A percentile compares a stretch with the other conserved stretches of the same genome.
Conservation (phyloP, 352 stramenopile species). For the Phytophthora sp. region DNA sequence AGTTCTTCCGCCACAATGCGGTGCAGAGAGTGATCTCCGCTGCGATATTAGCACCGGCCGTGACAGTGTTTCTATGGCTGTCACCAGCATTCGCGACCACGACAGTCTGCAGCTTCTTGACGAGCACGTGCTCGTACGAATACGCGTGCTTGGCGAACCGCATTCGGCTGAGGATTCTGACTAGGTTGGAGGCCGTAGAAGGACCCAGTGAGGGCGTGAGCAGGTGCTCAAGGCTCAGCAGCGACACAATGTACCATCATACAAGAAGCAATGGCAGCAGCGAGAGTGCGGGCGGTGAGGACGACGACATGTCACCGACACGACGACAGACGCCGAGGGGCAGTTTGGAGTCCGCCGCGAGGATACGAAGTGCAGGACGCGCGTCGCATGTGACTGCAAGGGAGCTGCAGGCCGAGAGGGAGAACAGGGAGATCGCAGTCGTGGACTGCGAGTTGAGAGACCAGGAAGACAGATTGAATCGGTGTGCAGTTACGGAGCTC, state of each 20-base stretch:
- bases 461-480: conserved; percentile 29
- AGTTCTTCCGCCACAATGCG: conserved; percentile 47
- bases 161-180: conserved; percentile 60
- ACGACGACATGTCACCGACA: background rate
- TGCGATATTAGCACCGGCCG: conserved; percentile 51
- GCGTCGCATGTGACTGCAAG: conserved; percentile 20
- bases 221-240: conserved; percentile 32
- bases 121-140: conserved; percentile 67
- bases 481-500: conserved; percentile 30
- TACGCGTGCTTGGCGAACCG: conserved; percentile 71
- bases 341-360: conserved; percentile 15
- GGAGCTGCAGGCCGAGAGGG: conserved; percentile 28
- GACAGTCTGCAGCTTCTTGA: conserved; percentile 64
- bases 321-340: background rate
- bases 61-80: conserved; percentile 73
- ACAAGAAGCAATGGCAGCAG: conserved; percentile 33
- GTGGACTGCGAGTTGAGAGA: conserved; percentile 38
- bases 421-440: conserved; percentile 33
- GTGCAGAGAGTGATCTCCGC: conserved; percentile 69
- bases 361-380: conserved; percentile 24
- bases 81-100: conserved; percentile 68
- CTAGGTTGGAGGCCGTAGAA: conserved; percentile 39
- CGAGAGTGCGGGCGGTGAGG: background rate
- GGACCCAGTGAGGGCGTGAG: conserved; percentile 18
- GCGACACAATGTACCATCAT: conserved; percentile 39